Percentiles rank a stretch among this genome's conserved stretches.
phyloP scores from a whole-genome alignment of 139 green algal species.

The Picochlorum sp. region DNA sequence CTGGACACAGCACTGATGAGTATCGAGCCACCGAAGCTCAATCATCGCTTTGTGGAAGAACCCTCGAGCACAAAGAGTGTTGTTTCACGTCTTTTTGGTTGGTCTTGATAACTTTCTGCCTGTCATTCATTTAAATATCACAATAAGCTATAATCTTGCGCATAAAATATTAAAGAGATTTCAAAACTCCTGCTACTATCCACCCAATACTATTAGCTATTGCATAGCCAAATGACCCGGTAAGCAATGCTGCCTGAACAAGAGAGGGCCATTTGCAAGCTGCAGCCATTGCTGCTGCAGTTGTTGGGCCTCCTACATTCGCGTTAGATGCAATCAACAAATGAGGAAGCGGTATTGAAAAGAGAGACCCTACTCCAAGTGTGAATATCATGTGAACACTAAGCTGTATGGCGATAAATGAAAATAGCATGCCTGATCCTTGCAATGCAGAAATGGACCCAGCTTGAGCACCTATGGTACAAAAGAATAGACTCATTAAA shows the following conservation, averaged over 20 bases:
- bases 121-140: background rate
- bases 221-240: conserved; percentile 44
- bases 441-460: conserved; percentile 32
- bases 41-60: conserved; percentile 35
- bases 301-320: conserved; percentile 64
- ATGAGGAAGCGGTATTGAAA: conserved; percentile 29
- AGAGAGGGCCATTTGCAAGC: conserved; percentile 48
- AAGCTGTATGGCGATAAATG: conserved; percentile 42
- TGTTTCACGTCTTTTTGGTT: conserved; percentile 26
- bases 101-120: background rate
- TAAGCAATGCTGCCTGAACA: conserved; percentile 56
- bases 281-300: conserved; percentile 58
- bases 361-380: conserved; percentile 12
- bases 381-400: conserved; percentile 19
- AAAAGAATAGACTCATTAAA: conserved; percentile 73
- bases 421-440: conserved; percentile 17
- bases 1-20: conserved; percentile 62
- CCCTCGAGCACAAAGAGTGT: background rate
- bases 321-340: conserved; percentile 61
- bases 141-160: background rate
- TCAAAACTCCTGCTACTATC: conserved; percentile 13
- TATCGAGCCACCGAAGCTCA: conserved; percentile 48
- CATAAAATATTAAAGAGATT: background rate
- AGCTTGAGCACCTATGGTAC: conserved; percentile 55
- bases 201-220: conserved; percentile 34